Evolutionary conservation across 2,329 filamentous ascomycete species (phyloP), one percentile per base, ranked within the genome.

Genomic region (Aspergillaceae sp.): DNA sequence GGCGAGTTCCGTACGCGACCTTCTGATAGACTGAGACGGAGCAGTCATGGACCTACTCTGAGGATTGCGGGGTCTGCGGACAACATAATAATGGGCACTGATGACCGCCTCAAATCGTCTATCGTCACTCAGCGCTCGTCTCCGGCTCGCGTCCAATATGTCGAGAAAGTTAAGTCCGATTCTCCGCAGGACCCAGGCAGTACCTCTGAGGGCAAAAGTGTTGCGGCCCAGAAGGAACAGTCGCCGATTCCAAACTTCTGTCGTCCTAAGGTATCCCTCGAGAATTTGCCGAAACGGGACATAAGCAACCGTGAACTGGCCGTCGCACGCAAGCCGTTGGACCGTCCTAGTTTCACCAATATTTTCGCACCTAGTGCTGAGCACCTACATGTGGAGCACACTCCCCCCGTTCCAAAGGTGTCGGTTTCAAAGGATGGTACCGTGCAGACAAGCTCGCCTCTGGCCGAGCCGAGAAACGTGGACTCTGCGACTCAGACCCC

Each of bases 51-150:
- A 1, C 60, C 60, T 28, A 56, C 37, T 11, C 50, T 64, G 11
- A 57, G 44, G 30, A 57, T 64, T 11, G 57, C 61, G 0, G 34
- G 53, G 3, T 58, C 53, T 33, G 62, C 62, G 6, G 54, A 61
- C 26, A 44, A 53, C 8, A 43, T 62, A 4, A 58, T 62, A 8
- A 59, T 60, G 56, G 59, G 59, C 8, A 41, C 44, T 7, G 44
- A 45, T 11, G 37, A 28, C 10, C 19, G 10, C 29, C 9, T 19
- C 10, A 40, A 41, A 26, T 4, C 28, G 10, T 37, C 45, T 4
- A 38, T 26, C 33, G 35, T 26, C 27, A 29, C 29, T 42, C 30
- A 37, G 4, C 7, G 4, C 11, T 42, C 38, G 3, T 34, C 38
- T 19, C 29, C 42, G 6, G 4, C 19, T 11, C 37, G 32, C 7